phyloP scores from a whole-genome alignment of 169 alveolate genomes.

The Cardiosporidium cionae region DNA sequence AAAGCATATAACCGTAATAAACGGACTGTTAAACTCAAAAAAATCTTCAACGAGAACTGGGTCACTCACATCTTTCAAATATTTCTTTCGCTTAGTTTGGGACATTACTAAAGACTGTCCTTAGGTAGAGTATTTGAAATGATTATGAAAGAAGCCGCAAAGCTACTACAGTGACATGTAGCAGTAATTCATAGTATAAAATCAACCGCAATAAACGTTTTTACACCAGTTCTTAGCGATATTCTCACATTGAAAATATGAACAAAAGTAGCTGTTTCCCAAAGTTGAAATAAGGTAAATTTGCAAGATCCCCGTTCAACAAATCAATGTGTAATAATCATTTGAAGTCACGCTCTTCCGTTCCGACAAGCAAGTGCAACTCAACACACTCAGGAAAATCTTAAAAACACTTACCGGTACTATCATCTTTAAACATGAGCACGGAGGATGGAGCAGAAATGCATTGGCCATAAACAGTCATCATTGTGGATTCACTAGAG shows the following conservation, averaged over 20 bases:
- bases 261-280: background rate
- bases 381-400: too few species aligned
- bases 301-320: background rate
- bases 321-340: too few species aligned
- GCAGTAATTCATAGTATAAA: background rate
- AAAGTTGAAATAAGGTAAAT: background rate
- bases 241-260: background rate
- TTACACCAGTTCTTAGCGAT: background rate
- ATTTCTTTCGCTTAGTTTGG: background rate
- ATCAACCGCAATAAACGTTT: background rate
- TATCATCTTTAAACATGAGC: constrained; percentile 9
- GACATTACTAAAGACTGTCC: background rate
- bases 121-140: background rate
- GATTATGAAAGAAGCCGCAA: background rate
- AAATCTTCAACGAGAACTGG: background rate
- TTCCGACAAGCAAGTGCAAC: too few species aligned
- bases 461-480: constrained; percentile 3
- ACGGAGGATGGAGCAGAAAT: background rate
- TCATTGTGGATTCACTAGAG: background rate
- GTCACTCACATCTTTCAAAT: constrained; percentile 15
- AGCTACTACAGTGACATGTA: background rate
- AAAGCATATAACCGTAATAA: background rate
- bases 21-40: background rate
- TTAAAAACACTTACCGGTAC: too few species aligned
- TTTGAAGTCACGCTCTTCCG: too few species aligned